Evolutionary conservation across 768 basidiomycete genomes (phyloP), one percentile per base, ranked within the genome.

Genomic region (Lentinula sp.): DNA sequence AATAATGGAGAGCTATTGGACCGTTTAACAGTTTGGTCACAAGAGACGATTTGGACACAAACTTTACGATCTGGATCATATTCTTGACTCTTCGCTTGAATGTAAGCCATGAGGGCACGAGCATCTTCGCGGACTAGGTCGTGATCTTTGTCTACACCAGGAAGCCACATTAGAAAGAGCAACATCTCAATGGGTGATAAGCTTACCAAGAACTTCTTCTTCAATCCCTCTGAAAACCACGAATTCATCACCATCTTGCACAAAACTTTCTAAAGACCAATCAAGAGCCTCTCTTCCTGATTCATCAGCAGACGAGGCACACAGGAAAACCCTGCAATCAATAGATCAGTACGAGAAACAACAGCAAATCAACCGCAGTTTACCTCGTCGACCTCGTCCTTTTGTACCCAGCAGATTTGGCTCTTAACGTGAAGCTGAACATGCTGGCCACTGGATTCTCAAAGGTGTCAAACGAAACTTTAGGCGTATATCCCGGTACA

Each of bases 151-250:
- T 90, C 88, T 86, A 65, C 23, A 50, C 4, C 15, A 48, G 13
- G 37, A 60, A 7, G 8, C 7, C 4, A 18, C 13, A 28, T 45
- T 49, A 28, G 39, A 59, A 32, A 20, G 35, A 35, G 46, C 48
- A 37, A 52, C 20, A 4, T 37, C 23, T 45, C 48, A 65, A 37
- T 32, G 4, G 53, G 45, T 6, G 10, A 52, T 45, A 41, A 35
- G 69, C 84, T 37, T 63, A 93, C 92, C 88, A 32, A 93, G 74
- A 37, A 88, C 90, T 39, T 94, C 95, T 63, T 90, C 84, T 63
- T 96, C 94, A 13, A 96, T 84, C 0, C 96, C 96, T 41, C 96
- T 79, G 61, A 92, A 91, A 8, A 98, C 89, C 60, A 99, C 86
- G 20, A 98, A 76, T 73, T 98, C 96, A 70, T 98, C 96, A 1